Evolutionary conservation across 2,329 filamentous ascomycete species (phyloP), one percentile per base, ranked within the genome.

Genomic region (Paramyrothecium sp.): DNA sequence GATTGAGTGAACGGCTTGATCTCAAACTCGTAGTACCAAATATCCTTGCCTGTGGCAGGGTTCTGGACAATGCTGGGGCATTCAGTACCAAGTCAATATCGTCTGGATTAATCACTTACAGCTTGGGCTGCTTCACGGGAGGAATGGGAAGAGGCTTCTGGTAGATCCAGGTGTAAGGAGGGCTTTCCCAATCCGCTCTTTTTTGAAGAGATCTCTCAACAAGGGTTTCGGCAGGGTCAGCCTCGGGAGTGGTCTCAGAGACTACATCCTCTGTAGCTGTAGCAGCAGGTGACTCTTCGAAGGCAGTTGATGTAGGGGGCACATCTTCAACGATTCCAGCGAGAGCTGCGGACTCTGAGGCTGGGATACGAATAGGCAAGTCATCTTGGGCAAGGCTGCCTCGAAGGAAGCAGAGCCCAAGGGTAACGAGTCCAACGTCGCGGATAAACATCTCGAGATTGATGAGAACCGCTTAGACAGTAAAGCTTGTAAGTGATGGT

Each of bases 11-110:
- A 74, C 0, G 66, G 59, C 19, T 62, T 61, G 58, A 74, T 71
- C 34, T 69, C 65, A 23, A 73, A 58, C 52, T 75, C 71, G 46
- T 72, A 75, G 62, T 75, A 77, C 54, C 65, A 63, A 26, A 75
- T 73, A 10, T 66, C 58, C 8, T 68, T 65, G 13, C 71, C 72
- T 3, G 69, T 74, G 1, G 69, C 64, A 3, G 71, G 71, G 59
- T 77, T 75, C 30, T 61, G 69, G 51, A 76, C 66, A 20, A 66
- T 62, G 60, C 67, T 71, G 20, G 7, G 22, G 7, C 7, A 22
- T 3, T 21, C 20, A 23, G 38, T 44, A 16, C n/a, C 4, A 17
- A 44, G n/a, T 17, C 13, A 44, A 19, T 16, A 44, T 17, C 10
- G 16, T 44, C n/a, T 44, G 13, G 38, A 44, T 44, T 38, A 12